Evolutionary conservation across 2,329 filamentous ascomycete genomes (phyloP), one percentile per base, ranked within the genome.

Genomic region (Penicillium hordei): DNA sequence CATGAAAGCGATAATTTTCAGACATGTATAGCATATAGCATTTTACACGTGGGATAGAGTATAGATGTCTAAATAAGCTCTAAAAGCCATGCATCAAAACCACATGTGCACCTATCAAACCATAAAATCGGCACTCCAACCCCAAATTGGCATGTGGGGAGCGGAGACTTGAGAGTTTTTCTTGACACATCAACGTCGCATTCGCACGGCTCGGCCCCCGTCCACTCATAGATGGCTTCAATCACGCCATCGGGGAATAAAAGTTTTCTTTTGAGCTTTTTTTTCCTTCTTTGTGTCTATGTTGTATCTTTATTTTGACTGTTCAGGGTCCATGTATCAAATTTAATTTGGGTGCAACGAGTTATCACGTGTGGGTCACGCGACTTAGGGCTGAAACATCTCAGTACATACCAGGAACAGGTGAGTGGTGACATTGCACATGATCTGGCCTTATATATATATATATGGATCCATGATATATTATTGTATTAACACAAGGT

Each of bases 191-290:
- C 44, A 48, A 12, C 13, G 29, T 48, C 9, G 19, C 44, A 48
- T 33, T 48, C 4, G 15, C 13, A 33, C 21, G 45, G 52, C 42
- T 42, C 19, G n/a, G 27, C 25, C 31, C 55, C 55, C 50, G 13
- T 52, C 52, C 56, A 62, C 56, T 62, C 62, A 68, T 68, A 60
- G 52, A 39, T 38, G 36, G 46, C 51, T 50, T 45, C 55, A 58
- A 70, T 63, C 68, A 70, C 68, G 68, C 65, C 66, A 70, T 70
- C 66, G 60, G 33, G 42, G 42, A 21, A n/a, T 17, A 33, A 38
- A 42, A 54, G 39, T 34, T 10, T 52, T 48, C 13, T 52, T 46
- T 27, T 34, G 8, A 1, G 4, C 3, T 21, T 19, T 40, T 29
- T 21, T 21, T 3, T 12, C 1, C 15, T 44, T 34, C 33, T n/a